phyloP scores from a whole-genome alignment of 2,329 filamentous ascomycete species.

The Eutypella sp. region DNA sequence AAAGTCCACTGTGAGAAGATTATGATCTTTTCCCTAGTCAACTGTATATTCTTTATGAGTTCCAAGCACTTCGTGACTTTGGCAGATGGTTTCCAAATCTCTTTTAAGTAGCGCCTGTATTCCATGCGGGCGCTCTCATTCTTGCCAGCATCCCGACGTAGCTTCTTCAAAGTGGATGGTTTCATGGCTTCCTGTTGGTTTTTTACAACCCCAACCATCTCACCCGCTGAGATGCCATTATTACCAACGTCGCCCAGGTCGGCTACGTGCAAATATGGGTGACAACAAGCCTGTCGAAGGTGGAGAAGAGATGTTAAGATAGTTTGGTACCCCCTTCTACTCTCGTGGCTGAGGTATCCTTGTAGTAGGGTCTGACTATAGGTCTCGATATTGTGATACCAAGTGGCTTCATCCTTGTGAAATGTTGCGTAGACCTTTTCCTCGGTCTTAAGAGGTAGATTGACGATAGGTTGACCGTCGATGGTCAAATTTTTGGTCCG shows the following conservation, averaged over 20 bases:
- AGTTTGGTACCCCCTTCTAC: conserved; percentile 70
- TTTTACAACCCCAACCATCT: conserved; percentile 42
- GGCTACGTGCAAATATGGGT: conserved; percentile 62
- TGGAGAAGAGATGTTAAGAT: conserved; percentile 74
- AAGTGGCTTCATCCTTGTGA: conserved; percentile 55
- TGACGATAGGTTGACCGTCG: conserved; percentile 72
- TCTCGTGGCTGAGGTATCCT: conserved; percentile 18
- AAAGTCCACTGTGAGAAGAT: conserved; percentile 81
- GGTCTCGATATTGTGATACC: conserved; percentile 57
- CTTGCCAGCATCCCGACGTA: conserved; percentile 62
- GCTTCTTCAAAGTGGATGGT: conserved; percentile 28
- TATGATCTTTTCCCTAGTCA: conserved; percentile 66
- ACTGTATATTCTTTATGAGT: conserved; percentile 47
- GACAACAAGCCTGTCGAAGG: conserved; percentile 73
- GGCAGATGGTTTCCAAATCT: conserved; percentile 68
- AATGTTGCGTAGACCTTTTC: conserved; percentile 60
- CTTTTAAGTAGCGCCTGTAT: conserved; percentile 65
- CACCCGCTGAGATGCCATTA: conserved; percentile 42
- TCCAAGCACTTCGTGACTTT: conserved; percentile 69
- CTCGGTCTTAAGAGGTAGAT: conserved; percentile 61
- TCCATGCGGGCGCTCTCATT: conserved; percentile 61
- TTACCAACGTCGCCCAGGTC: conserved; percentile 33
- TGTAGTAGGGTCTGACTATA: conserved; percentile 13
- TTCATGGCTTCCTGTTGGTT: conserved; percentile 41
- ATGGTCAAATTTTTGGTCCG: conserved; percentile 76